Evolutionary conservation across 164 flowering plant species (phyloP), one percentile per base, ranked within the genome.

Genomic region (Akebia trifoliata): DNA sequence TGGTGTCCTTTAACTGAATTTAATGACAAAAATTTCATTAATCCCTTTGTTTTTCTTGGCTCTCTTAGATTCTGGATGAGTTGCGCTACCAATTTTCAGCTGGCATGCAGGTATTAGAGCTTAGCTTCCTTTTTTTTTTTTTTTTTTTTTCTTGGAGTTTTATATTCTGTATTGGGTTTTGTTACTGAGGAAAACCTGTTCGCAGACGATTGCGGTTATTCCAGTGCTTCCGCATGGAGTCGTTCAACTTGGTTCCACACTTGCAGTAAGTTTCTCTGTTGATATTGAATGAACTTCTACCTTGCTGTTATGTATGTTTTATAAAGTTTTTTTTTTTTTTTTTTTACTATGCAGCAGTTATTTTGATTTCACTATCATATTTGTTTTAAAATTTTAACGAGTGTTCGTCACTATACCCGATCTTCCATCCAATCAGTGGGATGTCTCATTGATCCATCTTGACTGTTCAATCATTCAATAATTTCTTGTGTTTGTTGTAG

Each of bases 191-290:
- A 2, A 50, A 18, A 61, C 28, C 75, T 24, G 25, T 55, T 52
- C 73, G 73, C 89, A 90, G 97, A 90, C 97, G 4, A 59, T 90
- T 76, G 87, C 85, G 1, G 89, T 84, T 34, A 73, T 90, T 69
- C 93, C 97, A 34, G 78, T 90, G 63, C 71, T 70, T 66, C 89
- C 93, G 36, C 87, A 85, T 75, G 97, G 97, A 31, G 95, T 87
- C 51, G 73, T 90, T 67, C 97, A 87, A 65, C 75, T 87, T 62
- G 97, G 91, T 66, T 87, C 95, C 45, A 73, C 67, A 35, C 60
- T 68, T 22, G 4, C 61, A 34, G 97, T 90, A 72, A 81, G 84
- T 72, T 57, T 37, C 22, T 24, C 30, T 56, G 22, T 4, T 17
- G 28, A 14, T n/a, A 1, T 31, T 17, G 39, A 30, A 25, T 24